Percentiles rank a stretch among this genome's conserved stretches.
Conservation (phyloP, 1,139 yeast genomes). For the Debaryomycetaceae sp. region DNA sequence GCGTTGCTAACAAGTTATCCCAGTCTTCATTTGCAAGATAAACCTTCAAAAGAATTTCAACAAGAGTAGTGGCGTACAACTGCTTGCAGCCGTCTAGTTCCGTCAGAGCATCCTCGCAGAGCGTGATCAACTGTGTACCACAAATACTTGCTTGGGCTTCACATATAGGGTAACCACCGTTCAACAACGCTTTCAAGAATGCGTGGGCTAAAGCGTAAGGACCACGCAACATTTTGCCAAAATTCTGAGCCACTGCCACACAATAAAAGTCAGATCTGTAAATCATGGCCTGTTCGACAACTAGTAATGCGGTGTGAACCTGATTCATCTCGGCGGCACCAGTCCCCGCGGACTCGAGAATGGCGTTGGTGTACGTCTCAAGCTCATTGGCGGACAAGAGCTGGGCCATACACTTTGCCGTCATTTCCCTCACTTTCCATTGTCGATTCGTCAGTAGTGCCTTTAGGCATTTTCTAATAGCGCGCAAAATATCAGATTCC, state of each 20-base stretch:
- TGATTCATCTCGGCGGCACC: neutral
- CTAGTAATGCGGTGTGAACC: neutral
- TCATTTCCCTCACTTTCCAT: constrained; percentile 85
- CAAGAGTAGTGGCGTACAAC: constrained; percentile 24
- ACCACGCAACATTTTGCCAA: too few species aligned
- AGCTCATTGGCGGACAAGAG: constrained; percentile 24
- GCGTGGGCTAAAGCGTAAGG: too few species aligned
- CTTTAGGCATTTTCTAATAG: constrained; percentile 2
- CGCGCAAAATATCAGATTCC: constrained; percentile 4
- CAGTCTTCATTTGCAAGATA: constrained; percentile 6
- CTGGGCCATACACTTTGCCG: constrained; percentile 59
- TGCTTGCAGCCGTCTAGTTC: constrained; percentile 32
- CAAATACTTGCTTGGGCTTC: too few species aligned
- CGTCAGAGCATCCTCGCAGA: too few species aligned
- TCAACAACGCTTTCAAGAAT: too few species aligned
- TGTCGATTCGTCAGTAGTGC: constrained; percentile 20
- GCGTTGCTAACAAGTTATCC: constrained; percentile 12
- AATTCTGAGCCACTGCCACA: too few species aligned
- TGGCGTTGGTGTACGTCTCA: neutral
- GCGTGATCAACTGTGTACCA: too few species aligned
- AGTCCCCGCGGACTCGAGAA: neutral
- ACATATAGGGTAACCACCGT: too few species aligned
- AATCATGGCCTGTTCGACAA: too few species aligned
- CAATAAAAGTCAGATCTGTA: too few species aligned
- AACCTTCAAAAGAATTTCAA: constrained; percentile 14